Percentiles rank a stretch among this genome's conserved stretches.
These are phyloP conservation scores for Xylaria sp. DNA, from an alignment of 2,329 filamentous ascomycete species.

Conservation along the genomic window DNA sequence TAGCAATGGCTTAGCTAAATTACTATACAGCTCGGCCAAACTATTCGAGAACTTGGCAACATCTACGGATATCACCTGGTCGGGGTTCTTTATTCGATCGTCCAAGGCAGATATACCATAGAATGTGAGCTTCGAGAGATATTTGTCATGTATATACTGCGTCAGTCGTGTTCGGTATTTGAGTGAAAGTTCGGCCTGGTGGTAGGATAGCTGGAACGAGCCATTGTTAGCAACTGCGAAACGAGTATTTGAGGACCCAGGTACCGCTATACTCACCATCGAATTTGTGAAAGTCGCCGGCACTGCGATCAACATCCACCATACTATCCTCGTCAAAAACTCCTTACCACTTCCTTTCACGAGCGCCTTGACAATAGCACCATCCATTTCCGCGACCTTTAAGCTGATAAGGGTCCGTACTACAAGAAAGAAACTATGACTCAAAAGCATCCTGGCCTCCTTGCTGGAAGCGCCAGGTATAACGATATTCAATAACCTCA, in stretches of 20 bases:
- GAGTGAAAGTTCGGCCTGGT: conserved; percentile 92
- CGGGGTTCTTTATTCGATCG: conserved; percentile 97
- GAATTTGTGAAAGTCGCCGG: conserved; percentile 98
- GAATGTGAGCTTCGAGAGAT: conserved; percentile 97
- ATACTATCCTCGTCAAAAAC: conserved; percentile 86
- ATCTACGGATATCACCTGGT: conserved; percentile 96
- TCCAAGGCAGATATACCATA: conserved; percentile 95
- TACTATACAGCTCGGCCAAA: conserved; percentile 93
- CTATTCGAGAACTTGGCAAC: conserved; percentile 97
- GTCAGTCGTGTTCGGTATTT: conserved; percentile 94
- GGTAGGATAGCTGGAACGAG: conserved; percentile 80
- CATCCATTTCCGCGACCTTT: conserved; percentile 96
- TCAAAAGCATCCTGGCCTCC: conserved; percentile 84
- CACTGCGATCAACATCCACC: conserved; percentile 98
- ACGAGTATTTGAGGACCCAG: neutral
- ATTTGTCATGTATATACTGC: conserved; percentile 94
- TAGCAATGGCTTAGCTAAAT: conserved; percentile 90
- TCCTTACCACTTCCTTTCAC: conserved; percentile 92
- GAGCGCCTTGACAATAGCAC: conserved; percentile 88
- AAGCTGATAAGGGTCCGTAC: conserved; percentile 90
- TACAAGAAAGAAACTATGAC: conserved; percentile 93
- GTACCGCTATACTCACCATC: conserved; percentile 74
- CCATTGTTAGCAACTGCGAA: conserved; percentile 3
- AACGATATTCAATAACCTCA: conserved; percentile 83
- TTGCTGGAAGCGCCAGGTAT: conserved; percentile 91